Percentiles rank a stretch among this genome's conserved stretches.
These are phyloP conservation scores for Nitzschia inconspicua DNA, from an alignment of 108 stramenopile genomes.

Conservation along the genomic window DNA sequence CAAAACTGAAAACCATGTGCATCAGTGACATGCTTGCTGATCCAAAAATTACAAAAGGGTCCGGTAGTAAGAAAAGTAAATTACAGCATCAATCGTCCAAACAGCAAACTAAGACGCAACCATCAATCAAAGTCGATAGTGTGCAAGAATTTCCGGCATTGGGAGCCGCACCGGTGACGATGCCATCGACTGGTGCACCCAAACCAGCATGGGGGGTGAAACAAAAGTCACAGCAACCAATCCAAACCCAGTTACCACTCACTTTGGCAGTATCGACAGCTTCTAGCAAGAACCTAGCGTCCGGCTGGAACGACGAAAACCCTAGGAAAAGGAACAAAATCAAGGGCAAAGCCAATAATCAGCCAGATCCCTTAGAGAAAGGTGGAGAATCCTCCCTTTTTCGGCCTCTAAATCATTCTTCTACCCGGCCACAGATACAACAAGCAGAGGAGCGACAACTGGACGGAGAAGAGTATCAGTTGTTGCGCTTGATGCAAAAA, in stretches of 20 bases:
- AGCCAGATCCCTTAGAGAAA: neutral
- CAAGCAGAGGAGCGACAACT: neutral
- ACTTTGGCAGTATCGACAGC: neutral
- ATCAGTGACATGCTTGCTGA: constrained; percentile 15
- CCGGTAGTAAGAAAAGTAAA: neutral
- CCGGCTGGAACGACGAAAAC: neutral
- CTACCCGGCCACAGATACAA: neutral
- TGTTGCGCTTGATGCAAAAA: constrained; percentile 29
- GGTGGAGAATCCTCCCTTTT: neutral
- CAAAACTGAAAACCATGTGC: constrained; percentile 1
- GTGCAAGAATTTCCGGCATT: constrained; percentile 13
- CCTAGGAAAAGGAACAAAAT: neutral
- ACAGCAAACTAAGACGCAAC: neutral
- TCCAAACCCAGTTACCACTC: neutral
- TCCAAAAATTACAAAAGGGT: neutral
- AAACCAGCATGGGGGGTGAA: neutral
- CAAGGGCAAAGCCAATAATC: neutral
- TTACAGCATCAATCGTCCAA: constrained; percentile 10
- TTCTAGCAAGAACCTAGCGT: too few species aligned
- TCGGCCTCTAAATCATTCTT: neutral
- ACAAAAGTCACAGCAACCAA: neutral
- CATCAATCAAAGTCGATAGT: neutral
- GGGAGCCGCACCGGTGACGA: neutral
- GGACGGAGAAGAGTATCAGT: constrained; percentile 28
- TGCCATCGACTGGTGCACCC: neutral